Percentiles rank a stretch among this genome's conserved stretches.
phyloP scores from a whole-genome alignment of 2,329 filamentous ascomycete species.

The Penicillium sp. region DNA sequence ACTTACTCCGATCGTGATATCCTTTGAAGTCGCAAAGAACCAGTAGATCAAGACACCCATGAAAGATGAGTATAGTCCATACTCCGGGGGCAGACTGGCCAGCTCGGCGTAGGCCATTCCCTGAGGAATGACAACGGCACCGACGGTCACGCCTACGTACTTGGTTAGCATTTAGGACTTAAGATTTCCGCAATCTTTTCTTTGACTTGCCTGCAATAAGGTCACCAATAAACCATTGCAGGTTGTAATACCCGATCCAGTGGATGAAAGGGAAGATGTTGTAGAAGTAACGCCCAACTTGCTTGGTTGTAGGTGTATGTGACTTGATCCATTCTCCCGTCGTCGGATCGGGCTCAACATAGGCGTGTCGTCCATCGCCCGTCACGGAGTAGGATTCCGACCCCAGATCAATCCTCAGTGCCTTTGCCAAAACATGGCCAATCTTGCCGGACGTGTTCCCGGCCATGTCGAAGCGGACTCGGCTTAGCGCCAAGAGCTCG shows the following conservation, averaged over 20 bases:
- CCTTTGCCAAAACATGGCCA: not conserved
- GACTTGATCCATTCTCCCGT: conserved; percentile 66
- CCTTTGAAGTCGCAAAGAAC: conserved; percentile 97
- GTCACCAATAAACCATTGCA: conserved; percentile 83
- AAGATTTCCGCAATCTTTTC: not conserved
- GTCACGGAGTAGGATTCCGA: not conserved
- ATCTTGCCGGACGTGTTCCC: not conserved
- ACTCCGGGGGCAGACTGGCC: conserved; percentile 76
- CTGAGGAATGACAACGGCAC: conserved; percentile 85
- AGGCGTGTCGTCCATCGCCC: conserved; percentile 37
- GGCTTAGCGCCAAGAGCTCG: not conserved
- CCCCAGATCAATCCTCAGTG: not conserved
- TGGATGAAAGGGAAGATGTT: conserved; percentile 78
- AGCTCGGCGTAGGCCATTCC: conserved; percentile 92
- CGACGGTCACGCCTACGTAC: conserved; percentile 62
- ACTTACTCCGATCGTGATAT: conserved; percentile 91
- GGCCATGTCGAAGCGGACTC: not conserved
- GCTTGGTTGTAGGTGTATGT: conserved; percentile 56
- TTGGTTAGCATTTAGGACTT: not conserved
- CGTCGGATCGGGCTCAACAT: conserved; percentile 75
- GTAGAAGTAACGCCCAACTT: conserved; percentile 58
- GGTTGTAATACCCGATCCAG: conserved; percentile 83
- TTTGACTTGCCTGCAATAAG: conserved; percentile 61
- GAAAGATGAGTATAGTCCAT: conserved; percentile 90
- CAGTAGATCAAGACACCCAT: conserved; percentile 94